Conservation (phyloP, 2,329 filamentous ascomycete genomes). For the Septoria linicola region DNA sequence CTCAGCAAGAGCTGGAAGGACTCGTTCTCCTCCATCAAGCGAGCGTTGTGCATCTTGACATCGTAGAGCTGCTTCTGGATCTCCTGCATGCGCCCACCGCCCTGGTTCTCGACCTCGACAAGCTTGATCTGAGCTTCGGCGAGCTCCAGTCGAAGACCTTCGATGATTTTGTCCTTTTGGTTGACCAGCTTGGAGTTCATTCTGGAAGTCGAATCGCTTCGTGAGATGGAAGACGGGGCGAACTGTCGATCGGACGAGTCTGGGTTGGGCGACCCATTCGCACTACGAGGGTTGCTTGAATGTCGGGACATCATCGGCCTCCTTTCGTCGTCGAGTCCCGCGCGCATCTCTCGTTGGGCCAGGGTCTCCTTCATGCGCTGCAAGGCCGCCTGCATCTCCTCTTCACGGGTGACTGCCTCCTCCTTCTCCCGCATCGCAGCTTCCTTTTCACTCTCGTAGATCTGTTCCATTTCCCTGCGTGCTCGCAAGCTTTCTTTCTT, state of each 20-base stretch:
- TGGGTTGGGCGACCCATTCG: constrained; percentile 59
- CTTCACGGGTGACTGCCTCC: constrained; percentile 76
- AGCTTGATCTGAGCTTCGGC: constrained; percentile 95
- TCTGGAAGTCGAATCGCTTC: constrained; percentile 71
- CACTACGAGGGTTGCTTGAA: constrained; percentile 31
- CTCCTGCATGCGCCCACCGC: constrained; percentile 81
- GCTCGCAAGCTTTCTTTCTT: constrained; percentile 80
- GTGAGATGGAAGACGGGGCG: constrained; percentile 75
- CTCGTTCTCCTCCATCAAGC: constrained; percentile 97
- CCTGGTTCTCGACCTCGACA: constrained; percentile 89
- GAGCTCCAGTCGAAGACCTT: constrained; percentile 84
- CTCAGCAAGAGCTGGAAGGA: constrained; percentile 93
- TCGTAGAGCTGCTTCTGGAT: constrained; percentile 90
- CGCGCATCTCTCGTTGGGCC: constrained; percentile 66
- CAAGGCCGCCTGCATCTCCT: constrained; percentile 87
- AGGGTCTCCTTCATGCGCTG: constrained; percentile 88
- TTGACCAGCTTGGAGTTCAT: constrained; percentile 80
- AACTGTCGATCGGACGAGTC: constrained; percentile 63
- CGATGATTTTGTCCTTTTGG: constrained; percentile 96
- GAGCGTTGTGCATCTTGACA: constrained; percentile 90
- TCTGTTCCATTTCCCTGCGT: constrained; percentile 85
- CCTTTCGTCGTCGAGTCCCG: constrained; percentile 52
- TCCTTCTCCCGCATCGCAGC: constrained; percentile 90
- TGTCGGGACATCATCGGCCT: constrained; percentile 50
- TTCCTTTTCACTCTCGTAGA: constrained; percentile 86